Evolutionary conservation across 192 early-diverging fungal genomes (phyloP).

Genomic region (Backusella westeae): DNA sequence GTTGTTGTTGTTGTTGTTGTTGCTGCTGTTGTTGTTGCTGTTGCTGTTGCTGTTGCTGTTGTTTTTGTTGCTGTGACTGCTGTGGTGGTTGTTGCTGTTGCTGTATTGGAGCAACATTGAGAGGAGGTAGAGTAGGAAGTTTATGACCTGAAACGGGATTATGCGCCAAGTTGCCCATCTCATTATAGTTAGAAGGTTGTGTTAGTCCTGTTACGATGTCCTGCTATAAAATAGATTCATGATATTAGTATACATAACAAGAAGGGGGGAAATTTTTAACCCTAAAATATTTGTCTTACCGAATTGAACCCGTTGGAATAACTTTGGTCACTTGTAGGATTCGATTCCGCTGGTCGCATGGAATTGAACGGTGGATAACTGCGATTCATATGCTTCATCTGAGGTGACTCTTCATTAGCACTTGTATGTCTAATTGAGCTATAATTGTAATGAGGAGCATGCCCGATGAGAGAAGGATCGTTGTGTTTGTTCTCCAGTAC

Average conservation of each 20-base stretch:
- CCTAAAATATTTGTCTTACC: background rate
- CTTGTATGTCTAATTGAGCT: slow-evolving; percentile 10
- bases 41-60: background rate
- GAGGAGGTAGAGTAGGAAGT: slow-evolving; percentile 7
- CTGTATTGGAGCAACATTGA: slow-evolving; percentile 3
- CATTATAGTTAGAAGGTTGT: slow-evolving; percentile 1
- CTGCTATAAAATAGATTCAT: background rate
- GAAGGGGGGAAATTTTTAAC: background rate
- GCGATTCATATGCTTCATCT: slow-evolving; percentile 2
- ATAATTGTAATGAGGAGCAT: slow-evolving; percentile 10
- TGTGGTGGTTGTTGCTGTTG: background rate
- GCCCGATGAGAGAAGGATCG: background rate
- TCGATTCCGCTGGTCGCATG: background rate
- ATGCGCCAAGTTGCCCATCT: background rate
- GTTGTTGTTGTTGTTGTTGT: background rate
- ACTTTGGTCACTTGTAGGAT: background rate
- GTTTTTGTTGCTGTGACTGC: background rate
- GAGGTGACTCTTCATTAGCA: background rate
- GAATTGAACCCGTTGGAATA: slow-evolving; percentile 16
- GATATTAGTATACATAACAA: background rate
- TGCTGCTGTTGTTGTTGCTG: background rate
- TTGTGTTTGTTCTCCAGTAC: background rate
- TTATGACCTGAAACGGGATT: background rate
- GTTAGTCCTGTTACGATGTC: slow-evolving; percentile 4
- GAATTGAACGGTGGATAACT: background rate